Conservation (phyloP, 169 alveolate species). For the Sarcocystis neurona region DNA sequence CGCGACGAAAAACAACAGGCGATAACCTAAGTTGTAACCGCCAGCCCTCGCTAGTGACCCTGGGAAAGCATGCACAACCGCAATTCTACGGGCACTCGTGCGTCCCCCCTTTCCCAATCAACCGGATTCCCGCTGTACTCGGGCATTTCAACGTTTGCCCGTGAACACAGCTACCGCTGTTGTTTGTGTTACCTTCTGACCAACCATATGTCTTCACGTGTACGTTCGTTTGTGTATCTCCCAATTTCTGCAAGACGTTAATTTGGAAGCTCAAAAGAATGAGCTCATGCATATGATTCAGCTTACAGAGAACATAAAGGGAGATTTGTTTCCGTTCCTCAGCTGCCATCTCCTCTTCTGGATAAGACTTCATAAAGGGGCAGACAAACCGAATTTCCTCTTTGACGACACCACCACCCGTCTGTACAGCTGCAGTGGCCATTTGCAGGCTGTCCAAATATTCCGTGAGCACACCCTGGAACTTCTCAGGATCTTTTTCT, state of each 20-base stretch:
- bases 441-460: background rate
- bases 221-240: background rate
- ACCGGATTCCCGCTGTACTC: background rate
- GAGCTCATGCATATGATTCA: too few species aligned
- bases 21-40: too few species aligned
- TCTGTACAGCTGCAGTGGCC: background rate
- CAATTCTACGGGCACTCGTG: too few species aligned
- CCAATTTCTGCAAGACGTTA: background rate
- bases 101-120: too few species aligned
- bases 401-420: too few species aligned
- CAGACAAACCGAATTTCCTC: constrained; percentile 19
- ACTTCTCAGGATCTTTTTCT: background rate
- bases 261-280: too few species aligned
- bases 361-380: constrained; percentile 18
- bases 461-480: background rate
- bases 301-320: constrained; percentile 1
- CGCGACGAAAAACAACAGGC: too few species aligned
- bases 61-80: too few species aligned
- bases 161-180: background rate
- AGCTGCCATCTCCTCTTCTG: background rate
- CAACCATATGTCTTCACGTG: background rate
- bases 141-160: background rate
- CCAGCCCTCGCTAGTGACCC: too few species aligned
- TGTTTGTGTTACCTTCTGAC: background rate
- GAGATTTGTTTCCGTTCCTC: background rate